Evolutionary conservation across 2,329 filamentous ascomycete species (phyloP), one percentile per base, ranked within the genome.

Genomic region (Aureobasidium pullulans): DNA sequence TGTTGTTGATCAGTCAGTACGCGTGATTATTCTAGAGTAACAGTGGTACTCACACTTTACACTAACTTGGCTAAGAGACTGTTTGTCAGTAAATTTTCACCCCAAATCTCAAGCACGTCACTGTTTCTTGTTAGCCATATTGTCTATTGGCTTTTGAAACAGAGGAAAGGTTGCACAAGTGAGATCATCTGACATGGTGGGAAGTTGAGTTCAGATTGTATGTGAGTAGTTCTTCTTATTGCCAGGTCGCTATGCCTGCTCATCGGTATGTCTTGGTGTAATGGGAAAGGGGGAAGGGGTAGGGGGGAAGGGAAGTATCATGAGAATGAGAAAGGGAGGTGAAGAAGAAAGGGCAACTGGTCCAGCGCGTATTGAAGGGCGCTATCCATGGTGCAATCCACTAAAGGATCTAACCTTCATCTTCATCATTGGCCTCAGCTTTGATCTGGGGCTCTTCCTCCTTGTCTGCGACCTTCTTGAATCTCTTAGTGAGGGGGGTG

Each of bases 401-500:
- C 1, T 6, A 10, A 36, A 29, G 36, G 29, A 31, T 11, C 16
- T 34, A 54, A 10, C 15, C 37, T 36, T 56, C 40, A 11, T 34
- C 23, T 23, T 23, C 40, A 28, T 56, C 52, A 44, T 32, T 29
- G 40, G 10, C 42, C 31, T 54, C 50, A 13, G 37, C 4, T 29
- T 54, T 54, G 40, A 46, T 29, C 40, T 56, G n/a, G 29, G 28
- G n/a, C 37, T 43, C 28, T 10, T 54, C 50, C 28, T 54, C 15
- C 9, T 16, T 28, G 13, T 28, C 19, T 32, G 68, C 64, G 8
- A 66, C 74, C 61, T 68, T 71, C 50, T 72, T 62, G 10, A 71
- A 70, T 63, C 75, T 76, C 6, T 57, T 47, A 23, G 43, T 37
- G 23, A 57, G 43, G 15, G 54, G 54, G 23, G 42, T 57, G 8